phyloP scores from a whole-genome alignment of 2,329 filamentous ascomycete species.

The Cladosporium oxysporum region DNA sequence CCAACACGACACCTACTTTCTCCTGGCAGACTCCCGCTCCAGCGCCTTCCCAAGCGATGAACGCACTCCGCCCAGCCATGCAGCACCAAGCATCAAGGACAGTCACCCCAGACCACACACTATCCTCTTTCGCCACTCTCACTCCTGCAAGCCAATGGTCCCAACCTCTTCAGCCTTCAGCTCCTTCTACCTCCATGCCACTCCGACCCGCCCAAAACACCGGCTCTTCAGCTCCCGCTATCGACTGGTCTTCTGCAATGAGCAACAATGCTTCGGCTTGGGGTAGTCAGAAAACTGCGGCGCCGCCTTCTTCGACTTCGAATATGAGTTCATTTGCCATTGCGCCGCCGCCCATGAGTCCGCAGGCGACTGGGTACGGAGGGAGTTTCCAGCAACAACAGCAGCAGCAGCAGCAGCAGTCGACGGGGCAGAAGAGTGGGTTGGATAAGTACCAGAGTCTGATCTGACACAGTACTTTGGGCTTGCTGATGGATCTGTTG shows the following conservation, averaged over 20 bases:
- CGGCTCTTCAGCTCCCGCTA: conserved; percentile 31
- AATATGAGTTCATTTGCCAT: conserved; percentile 25
- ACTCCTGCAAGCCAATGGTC: conserved; percentile 43
- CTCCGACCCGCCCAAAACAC: conserved; percentile 33
- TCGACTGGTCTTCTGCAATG: conserved; percentile 55
- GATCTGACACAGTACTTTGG: conserved; percentile 36
- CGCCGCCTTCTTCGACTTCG: background rate
- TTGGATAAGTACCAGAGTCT: conserved; percentile 70
- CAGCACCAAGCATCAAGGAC: conserved; percentile 26
- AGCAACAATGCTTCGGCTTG: conserved; percentile 23
- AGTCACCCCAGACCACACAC: conserved; percentile 39
- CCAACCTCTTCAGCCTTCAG: conserved; percentile 40
- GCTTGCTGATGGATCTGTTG: too few species aligned
- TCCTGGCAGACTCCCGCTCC: conserved; percentile 45
- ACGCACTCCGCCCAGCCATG: conserved; percentile 3
- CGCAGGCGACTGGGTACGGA: conserved; percentile 39
- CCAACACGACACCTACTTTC: conserved; percentile 42
- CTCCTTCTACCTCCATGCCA: conserved; percentile 29
- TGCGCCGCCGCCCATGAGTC: conserved; percentile 35
- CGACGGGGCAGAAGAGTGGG: conserved; percentile 41
- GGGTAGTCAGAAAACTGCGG: conserved; percentile 18
- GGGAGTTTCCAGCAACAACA: conserved; percentile 29
- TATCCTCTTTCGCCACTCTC: conserved; percentile 37
- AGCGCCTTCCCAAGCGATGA: conserved; percentile 19
- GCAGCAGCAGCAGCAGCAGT: conserved; percentile 33